Evolutionary conservation across 164 flowering plant species (phyloP), one percentile per base, ranked within the genome.

Genomic region (Stephania yunnanensis): DNA sequence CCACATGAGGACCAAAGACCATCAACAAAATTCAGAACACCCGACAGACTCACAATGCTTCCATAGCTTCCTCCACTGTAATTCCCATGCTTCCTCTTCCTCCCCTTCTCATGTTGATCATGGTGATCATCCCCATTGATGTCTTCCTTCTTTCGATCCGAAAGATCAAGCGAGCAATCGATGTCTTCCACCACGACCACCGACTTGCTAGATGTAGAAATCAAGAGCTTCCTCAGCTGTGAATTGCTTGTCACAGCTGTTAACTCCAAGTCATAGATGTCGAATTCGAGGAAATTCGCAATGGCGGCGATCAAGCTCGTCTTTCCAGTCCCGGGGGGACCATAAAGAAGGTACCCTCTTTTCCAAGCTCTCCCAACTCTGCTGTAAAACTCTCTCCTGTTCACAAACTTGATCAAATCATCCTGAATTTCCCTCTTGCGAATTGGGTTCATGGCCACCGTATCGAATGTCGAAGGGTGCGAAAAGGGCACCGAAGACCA

Each of bases 1-100:
- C 80, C 84, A 73, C 84, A 82, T 7, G 79, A 82, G 11, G 84
- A 82, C 84, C 84, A 82, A 25, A 82, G 71, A 71, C 84, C 84
- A 78, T 82, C 84, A 4, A 82, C 82, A 44, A 82, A 82, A 71
- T 82, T 80, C 48, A 80, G 25, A 31, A 80, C 79, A 46, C 82
- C 82, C 0, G 82, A 80, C 7, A 80, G 44, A 36, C 79, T 80
- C 11, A 79, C 72, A 67, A 67, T 46, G 36, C 84, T 9, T 52
- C 76, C 19, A 76, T 75, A 30, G 46, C 74, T 70, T 4, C 68
- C 72, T 3, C 63, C 66, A 67, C 64, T 75, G 9, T 46, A 46
- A 7, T 17, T 46, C 30, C 50, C 55, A 12, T 17, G 50, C 76
- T 4, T 75, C 58, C 6, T 71, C 30, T 25, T 55, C 22, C 10